Evolutionary conservation across 108 stramenopile species (phyloP).

Genomic region (Nitzschia sp.): DNA sequence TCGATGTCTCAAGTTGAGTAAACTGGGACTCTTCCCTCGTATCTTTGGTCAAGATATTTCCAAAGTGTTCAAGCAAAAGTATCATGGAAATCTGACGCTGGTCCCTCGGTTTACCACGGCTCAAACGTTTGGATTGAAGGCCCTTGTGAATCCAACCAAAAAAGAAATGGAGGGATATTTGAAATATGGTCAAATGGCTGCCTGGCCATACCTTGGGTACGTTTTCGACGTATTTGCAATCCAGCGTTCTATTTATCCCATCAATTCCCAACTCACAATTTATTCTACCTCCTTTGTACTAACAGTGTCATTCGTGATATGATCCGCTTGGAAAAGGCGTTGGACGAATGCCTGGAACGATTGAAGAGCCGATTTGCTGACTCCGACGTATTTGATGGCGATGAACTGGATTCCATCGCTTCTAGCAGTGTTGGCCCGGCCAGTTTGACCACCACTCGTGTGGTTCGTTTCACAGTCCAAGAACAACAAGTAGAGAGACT

Average conservation of each 20-base stretch:
- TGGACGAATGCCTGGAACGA: slow-evolving; percentile 67
- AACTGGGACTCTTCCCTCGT: slow-evolving; percentile 83
- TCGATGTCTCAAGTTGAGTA: slow-evolving; percentile 73
- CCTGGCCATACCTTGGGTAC: slow-evolving; percentile 79
- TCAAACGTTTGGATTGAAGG: slow-evolving; percentile 83
- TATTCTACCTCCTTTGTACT: background rate
- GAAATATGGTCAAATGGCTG: slow-evolving; percentile 78
- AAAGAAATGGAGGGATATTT: slow-evolving; percentile 86
- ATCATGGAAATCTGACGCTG: slow-evolving; percentile 85
- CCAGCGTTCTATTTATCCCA: too few species aligned
- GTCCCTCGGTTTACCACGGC: slow-evolving; percentile 81
- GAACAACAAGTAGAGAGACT: slow-evolving; percentile 23
- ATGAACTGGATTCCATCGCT: slow-evolving; percentile 58
- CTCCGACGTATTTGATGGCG: slow-evolving; percentile 32
- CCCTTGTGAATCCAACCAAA: slow-evolving; percentile 76
- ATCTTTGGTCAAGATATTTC: slow-evolving; percentile 91
- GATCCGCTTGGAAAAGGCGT: slow-evolving; percentile 70
- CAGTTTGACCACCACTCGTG: slow-evolving; percentile 4
- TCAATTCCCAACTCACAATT: background rate
- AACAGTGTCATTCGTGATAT: slow-evolving; percentile 73
- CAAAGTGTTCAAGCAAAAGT: slow-evolving; percentile 92
- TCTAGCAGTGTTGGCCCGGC: slow-evolving; percentile 50
- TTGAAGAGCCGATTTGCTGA: slow-evolving; percentile 60
- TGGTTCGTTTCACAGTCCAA: slow-evolving; percentile 24
- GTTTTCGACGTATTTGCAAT: slow-evolving; percentile 10